Evolutionary conservation across 176 grass and related monocot genomes (phyloP).

Genomic region (Dactylis glomerata): DNA sequence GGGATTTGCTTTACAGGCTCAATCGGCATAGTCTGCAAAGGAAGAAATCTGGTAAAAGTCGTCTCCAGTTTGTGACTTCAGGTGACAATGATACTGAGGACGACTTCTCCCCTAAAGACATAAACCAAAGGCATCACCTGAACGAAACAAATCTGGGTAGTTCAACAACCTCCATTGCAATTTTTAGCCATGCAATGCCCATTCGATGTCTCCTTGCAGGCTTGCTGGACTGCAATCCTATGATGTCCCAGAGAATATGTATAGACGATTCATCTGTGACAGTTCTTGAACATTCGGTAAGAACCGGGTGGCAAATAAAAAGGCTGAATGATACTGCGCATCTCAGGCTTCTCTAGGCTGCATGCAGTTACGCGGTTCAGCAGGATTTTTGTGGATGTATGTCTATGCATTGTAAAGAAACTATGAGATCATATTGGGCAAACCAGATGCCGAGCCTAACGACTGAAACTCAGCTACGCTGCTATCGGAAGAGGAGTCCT

Average conservation of each 20-base stretch:
- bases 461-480: background rate
- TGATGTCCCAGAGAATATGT: conserved; percentile 63
- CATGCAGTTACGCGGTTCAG: background rate
- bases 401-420: conserved; percentile 27
- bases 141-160: conserved; percentile 35
- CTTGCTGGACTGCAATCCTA: conserved; percentile 67
- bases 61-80: conserved; percentile 79
- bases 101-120: conserved; percentile 64
- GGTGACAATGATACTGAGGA: conserved; percentile 69
- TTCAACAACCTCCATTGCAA: conserved; percentile 44
- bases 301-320: conserved; percentile 77
- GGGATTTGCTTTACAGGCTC: conserved; percentile 61
- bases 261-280: conserved; percentile 83
- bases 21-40: conserved; percentile 59
- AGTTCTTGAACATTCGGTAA: conserved; percentile 70
- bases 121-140: conserved; percentile 34
- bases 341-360: conserved; percentile 76
- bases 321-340: conserved; percentile 80
- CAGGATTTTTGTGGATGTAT: background rate
- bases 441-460: background rate
- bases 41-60: conserved; percentile 83
- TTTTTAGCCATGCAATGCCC: conserved; percentile 67
- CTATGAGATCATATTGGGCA: background rate
- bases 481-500: background rate
- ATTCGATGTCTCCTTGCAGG: conserved; percentile 69